Base-by-base conservation (phyloP, 768 basidiomycete species). In the Flagelloscypha sp. region DNA sequence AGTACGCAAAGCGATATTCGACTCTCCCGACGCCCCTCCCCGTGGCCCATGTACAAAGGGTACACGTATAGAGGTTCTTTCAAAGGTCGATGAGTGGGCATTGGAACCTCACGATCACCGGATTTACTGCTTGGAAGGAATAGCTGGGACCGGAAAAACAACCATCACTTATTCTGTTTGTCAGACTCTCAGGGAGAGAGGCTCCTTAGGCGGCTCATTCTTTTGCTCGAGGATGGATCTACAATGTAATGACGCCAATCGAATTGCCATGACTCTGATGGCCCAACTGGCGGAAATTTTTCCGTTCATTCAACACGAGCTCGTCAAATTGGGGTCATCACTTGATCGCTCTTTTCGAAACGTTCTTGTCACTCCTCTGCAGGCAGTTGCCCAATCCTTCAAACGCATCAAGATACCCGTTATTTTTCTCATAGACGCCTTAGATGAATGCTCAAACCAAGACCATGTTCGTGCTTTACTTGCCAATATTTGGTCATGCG, bases 71-170 rank as follows among this genome's bases (percentile, higher is more conserved):
- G 9, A 27, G 25, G 25, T 27, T 27, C 25, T 27, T 27, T 27
- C 25, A 9, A 13, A 27, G 9, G 13, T 27, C 25, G 25, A 27
- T 27, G 9, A 27, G 13, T 27, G 25, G 25, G 13, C 25, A 9
- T 13, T 9, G 13, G 13, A 27, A 9, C 25, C 25, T 27, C 9
- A 13, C 13, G 13, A 27, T 27, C 9, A 13, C 25, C 9, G 25
- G 13, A 70, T 27, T 9, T 27, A 27, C 30, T 44, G 42, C 29
- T 15, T 44, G 9, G 20, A 19, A 16, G 43, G 43, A 6, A 24
- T 27, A 13, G 43, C 43, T 3, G 43, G 43, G 4, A 37, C 9
- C 10, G 43, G 43, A 8, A 44, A 44, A 32, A 30, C 43, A 22
- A 29, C 30, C 3, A 39, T 41, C 12, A 38, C 41, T 4, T 23